A percentile compares a stretch with the other conserved stretches of the same genome.
Evolutionary conservation across 2,329 filamentous ascomycete species (phyloP).

Genomic region (Talaromyces amestolkiae): DNA sequence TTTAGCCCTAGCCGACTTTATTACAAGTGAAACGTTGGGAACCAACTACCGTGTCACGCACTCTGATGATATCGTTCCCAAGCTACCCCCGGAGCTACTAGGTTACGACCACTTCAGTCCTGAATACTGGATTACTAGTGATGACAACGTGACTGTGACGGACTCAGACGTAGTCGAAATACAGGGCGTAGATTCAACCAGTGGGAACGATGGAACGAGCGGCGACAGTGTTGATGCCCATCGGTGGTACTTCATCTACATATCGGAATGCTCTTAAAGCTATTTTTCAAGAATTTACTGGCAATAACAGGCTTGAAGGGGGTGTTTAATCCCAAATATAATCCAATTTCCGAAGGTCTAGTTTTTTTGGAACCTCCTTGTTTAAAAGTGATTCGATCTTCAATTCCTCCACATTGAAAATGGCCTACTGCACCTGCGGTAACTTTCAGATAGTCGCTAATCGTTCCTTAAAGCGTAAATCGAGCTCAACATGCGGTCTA

Average conservation of each 20-base stretch:
- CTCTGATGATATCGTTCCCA: conserved; percentile 39
- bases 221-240: conserved; percentile 30
- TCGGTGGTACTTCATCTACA: conserved; percentile 31
- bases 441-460: neutral
- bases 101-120: conserved; percentile 39
- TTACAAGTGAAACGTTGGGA: conserved; percentile 33
- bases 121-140: conserved; percentile 43
- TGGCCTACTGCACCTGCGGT: neutral
- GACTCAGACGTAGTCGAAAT: conserved; percentile 34
- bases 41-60: conserved; percentile 41
- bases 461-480: neutral
- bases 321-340: neutral
- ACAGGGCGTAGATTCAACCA: conserved; percentile 31
- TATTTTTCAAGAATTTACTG: too few species aligned
- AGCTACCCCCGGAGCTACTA: conserved; percentile 34
- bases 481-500: neutral
- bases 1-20: conserved; percentile 35
- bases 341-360: too few species aligned
- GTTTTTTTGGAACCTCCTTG: neutral
- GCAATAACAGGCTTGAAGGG: neutral
- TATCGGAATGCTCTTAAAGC: conserved; percentile 15
- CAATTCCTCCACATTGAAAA: neutral
- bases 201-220: conserved; percentile 34
- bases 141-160: conserved; percentile 29
- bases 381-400: neutral